Evolutionary conservation across 164 flowering plant genomes (phyloP).

Genomic region (Hamamelis virginiana): DNA sequence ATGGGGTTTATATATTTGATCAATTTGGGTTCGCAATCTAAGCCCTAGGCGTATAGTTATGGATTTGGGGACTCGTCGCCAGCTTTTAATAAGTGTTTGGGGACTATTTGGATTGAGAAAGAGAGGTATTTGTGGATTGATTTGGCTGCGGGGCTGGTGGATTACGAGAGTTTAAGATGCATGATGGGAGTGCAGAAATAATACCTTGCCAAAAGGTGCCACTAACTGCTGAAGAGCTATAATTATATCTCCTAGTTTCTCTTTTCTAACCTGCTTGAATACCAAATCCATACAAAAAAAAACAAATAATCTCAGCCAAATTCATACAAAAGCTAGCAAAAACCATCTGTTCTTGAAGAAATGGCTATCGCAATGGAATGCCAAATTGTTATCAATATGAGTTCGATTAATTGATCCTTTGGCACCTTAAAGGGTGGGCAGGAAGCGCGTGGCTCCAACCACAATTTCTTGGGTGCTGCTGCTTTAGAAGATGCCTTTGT

Average conservation of each 20-base stretch:
- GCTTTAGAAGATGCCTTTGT: conserved; percentile 42
- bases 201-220: conserved; percentile 96
- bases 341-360: neutral
- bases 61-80: conserved; percentile 55
- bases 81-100: conserved; percentile 59
- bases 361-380: no score
- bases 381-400: no score
- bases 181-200: neutral
- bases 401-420: no score
- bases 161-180: conserved; percentile 68
- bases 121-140: conserved; percentile 90
- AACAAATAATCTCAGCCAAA: neutral
- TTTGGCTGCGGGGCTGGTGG: conserved; percentile 87
- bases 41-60: conserved; percentile 65
- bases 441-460: conserved; percentile 61
- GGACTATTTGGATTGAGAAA: conserved; percentile 73
- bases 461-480: conserved; percentile 59
- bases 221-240: conserved; percentile 93
- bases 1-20: conserved; percentile 65
- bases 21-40: conserved; percentile 50
- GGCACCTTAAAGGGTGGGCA: conserved; percentile 82
- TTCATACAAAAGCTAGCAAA: neutral
- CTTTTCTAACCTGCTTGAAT: conserved; percentile 75
- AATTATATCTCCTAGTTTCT: conserved; percentile 90
- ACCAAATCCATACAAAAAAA: neutral